These are phyloP conservation scores for Candida golubevii DNA, from an alignment of 805 yeast genomes.

Conservation along the genomic window DNA sequence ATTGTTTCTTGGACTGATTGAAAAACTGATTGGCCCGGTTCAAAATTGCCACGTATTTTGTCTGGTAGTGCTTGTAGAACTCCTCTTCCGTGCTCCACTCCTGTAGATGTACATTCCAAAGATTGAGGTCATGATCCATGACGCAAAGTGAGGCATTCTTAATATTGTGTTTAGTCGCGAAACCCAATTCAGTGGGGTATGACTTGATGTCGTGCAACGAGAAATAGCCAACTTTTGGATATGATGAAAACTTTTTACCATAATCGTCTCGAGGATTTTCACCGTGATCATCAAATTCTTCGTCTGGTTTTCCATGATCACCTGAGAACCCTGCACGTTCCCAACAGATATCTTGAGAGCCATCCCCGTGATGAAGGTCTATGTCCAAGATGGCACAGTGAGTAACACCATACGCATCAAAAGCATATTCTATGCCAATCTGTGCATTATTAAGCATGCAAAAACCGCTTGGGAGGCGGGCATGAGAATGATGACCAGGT, in stretches of 20 bases:
- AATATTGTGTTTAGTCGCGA: constrained; percentile 65
- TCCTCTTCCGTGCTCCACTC: constrained; percentile 61
- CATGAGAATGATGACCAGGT: constrained; percentile 86
- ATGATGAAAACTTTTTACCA: constrained; percentile 40
- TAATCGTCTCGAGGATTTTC: constrained; percentile 43
- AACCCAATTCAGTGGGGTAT: constrained; percentile 78
- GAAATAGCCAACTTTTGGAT: constrained; percentile 73
- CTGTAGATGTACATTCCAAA: constrained; percentile 82
- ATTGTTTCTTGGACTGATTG: constrained; percentile 42
- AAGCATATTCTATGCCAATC: constrained; percentile 75
- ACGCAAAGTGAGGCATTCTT: constrained; percentile 77
- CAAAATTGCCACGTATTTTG: constrained; percentile 57
- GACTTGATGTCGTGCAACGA: constrained; percentile 83
- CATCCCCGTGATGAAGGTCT: constrained; percentile 88
- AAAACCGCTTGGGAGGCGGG: constrained; percentile 80
- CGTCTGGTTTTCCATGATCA: constrained; percentile 45
- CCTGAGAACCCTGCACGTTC: constrained; percentile 60
- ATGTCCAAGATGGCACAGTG: constrained; percentile 81
- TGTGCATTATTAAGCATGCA: constrained; percentile 80
- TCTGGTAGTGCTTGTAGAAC: constrained; percentile 56
- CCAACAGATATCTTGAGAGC: constrained; percentile 84
- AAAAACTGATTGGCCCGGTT: constrained; percentile 65
- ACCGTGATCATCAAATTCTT: constrained; percentile 33
- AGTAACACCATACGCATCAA: constrained; percentile 55
- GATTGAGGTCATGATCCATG: constrained; percentile 68